Base-by-base conservation (phyloP, 768 basidiomycete species). In the Rhodosporidiobolus odoratus region DNA sequence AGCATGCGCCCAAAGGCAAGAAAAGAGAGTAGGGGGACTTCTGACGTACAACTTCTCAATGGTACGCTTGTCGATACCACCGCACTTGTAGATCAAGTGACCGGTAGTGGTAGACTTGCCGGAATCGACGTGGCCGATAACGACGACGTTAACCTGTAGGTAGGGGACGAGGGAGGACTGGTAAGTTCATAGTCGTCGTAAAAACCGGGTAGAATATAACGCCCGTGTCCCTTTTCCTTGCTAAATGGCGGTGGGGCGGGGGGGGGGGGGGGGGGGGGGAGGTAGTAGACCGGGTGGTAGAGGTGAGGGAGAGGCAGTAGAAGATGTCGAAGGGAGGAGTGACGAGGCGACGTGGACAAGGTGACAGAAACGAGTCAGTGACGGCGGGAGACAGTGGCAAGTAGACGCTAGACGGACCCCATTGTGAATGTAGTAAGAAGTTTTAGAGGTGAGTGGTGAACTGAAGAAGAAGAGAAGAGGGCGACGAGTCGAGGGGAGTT, bases 11-110 rank as follows among this genome's bases (percentile, higher is more conserved):
- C n/a, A 34, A 27, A 45, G 54, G 25, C 16, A 15, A 3, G 12
- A 19, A 27, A 8, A 3, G 8, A 3, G 34, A 37, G 12, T 38
- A 58, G 30, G 25, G n/a, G 64, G 38, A 30, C 4, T 10, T 17
- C 12, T 1, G 57, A 70, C 70, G 57, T 25, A 71, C 70, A 75
- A 75, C 73, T 75, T 75, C 77, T 94, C 92, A 77, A 95, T 94
- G 81, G 92, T 93, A 88, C 92, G 92, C 87, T 98, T 99, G 83
- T 99, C 96, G 85, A 99, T 99, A 90, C 96, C 96, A 88, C 96
- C 96, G 82, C 96, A 99, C 89, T 99, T 96, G 91, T 97, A 98
- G 88, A 98, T 98, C 85, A 99, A 86, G 85, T 99, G 96, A 77
- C 96, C 96, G 78, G 96, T 99, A 80, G 96, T 99, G 84, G 96